A percentile compares a stretch with the other conserved stretches of the same genome.
Conservation (phyloP, 1,284 basidiomycete species). For the Anthracocystis setariae region DNA sequence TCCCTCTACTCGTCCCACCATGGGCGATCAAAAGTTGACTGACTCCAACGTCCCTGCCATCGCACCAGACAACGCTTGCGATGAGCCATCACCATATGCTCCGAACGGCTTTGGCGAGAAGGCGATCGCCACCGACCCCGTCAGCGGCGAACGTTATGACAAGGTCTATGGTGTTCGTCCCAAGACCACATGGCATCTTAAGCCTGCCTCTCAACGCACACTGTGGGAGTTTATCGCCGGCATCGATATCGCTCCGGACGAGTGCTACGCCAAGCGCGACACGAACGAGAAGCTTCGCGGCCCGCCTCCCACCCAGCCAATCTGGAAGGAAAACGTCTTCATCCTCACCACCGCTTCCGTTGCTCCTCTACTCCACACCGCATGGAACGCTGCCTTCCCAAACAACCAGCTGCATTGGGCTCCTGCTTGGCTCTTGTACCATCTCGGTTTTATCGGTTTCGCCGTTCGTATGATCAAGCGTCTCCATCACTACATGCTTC, state of each 20-base stretch:
- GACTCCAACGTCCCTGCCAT: constrained; percentile 45
- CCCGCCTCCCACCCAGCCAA: constrained; percentile 53
- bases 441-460: constrained; percentile 54
- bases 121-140: constrained; percentile 54
- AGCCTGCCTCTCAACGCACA: constrained; percentile 48
- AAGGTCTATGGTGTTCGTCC: constrained; percentile 62
- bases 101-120: constrained; percentile 55
- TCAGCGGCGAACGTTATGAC: constrained; percentile 53
- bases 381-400: constrained; percentile 53
- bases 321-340: constrained; percentile 58
- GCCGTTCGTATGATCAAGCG: constrained; percentile 53
- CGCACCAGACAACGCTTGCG: constrained; percentile 60
- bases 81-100: constrained; percentile 57
- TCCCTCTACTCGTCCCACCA: constrained; percentile 30
- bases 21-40: constrained; percentile 50
- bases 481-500: constrained; percentile 54
- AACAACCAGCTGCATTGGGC: constrained; percentile 59
- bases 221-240: constrained; percentile 60
- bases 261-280: constrained; percentile 49
- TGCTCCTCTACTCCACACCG: constrained; percentile 44
- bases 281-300: constrained; percentile 42
- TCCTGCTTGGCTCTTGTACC: constrained; percentile 58
- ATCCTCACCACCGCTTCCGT: constrained; percentile 51
- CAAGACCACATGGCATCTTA: constrained; percentile 63
- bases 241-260: constrained; percentile 54